phyloP scores from a whole-genome alignment of 345 rosid species.

The Leavenworthia alabamica region DNA sequence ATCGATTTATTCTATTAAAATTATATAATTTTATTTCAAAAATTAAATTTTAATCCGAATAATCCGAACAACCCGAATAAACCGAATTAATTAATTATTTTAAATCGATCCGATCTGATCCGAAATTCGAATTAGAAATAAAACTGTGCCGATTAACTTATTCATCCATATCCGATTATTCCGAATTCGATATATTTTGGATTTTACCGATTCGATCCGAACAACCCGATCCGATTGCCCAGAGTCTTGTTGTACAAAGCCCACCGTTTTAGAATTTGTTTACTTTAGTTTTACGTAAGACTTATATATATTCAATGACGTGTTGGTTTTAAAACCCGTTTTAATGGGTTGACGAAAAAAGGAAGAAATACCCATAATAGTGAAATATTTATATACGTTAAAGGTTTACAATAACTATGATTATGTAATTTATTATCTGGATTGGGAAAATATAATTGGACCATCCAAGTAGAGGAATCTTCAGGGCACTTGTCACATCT shows the following conservation, averaged over 20 bases:
- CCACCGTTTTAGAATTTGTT: constrained; percentile 27
- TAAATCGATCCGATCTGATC: no score
- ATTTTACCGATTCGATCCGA: no score
- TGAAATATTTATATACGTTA: not conserved
- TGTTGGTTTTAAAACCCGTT: constrained; percentile 12
- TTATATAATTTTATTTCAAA: no score
- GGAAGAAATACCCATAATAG: not conserved
- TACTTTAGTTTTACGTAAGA: constrained; percentile 21
- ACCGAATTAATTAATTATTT: no score
- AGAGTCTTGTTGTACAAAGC: constrained; percentile 11
- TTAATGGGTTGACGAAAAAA: constrained; percentile 1
- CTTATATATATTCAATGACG: constrained; percentile 11
- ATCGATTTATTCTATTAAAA: no score
- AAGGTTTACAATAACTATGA: not conserved
- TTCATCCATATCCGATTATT: no score
- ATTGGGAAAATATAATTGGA: constrained; percentile 16
- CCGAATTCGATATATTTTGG: no score
- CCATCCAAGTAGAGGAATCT: constrained; percentile 16
- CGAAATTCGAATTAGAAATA: no score
- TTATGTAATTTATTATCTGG: not conserved
- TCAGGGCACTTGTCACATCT: constrained; percentile 19
- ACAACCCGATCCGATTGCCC: no score
- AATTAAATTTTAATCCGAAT: no score
- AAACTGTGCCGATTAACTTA: no score
- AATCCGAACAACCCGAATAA: no score